phyloP scores from a whole-genome alignment of 805 yeast genomes.

The Cyberlindnera subsufficiens region DNA sequence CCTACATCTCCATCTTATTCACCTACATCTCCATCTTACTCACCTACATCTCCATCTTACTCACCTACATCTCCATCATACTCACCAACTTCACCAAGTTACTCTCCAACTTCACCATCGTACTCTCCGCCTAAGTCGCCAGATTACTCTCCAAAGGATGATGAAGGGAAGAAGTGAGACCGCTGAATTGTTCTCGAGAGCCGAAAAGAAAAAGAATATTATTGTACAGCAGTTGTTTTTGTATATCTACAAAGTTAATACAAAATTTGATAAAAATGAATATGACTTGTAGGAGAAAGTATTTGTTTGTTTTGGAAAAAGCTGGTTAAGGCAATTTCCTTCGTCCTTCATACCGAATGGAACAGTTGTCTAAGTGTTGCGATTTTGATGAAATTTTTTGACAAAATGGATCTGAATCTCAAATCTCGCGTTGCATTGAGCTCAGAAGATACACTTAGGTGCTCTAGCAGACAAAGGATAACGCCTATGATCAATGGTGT shows the following conservation, averaged over 20 bases:
- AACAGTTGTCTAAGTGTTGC: too few species aligned
- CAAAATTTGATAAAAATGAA: too few species aligned
- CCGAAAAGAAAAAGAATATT: not conserved
- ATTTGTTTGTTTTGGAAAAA: too few species aligned
- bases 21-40: constrained; percentile 49
- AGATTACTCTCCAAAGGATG: constrained; percentile 12
- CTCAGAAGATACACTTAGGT: too few species aligned
- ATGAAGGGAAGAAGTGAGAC: constrained; percentile 7
- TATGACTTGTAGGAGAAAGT: too few species aligned
- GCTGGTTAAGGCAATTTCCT: too few species aligned
- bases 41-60: constrained; percentile 58
- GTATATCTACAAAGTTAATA: not conserved
- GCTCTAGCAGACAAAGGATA: too few species aligned
- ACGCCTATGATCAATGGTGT: too few species aligned
- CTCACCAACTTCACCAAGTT: constrained; percentile 37
- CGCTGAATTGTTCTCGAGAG: not conserved
- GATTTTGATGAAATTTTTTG: too few species aligned
- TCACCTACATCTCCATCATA: constrained; percentile 52
- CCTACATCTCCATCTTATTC: constrained; percentile 72
- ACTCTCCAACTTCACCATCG: constrained; percentile 25
- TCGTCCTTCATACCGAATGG: too few species aligned
- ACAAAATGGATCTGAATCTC: too few species aligned
- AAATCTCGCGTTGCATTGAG: too few species aligned
- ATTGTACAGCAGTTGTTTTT: constrained; percentile 1
- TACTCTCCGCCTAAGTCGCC: constrained; percentile 15